These are phyloP conservation scores for Botrytis sinoallii DNA, from an alignment of 2,329 filamentous ascomycete genomes.

Conservation along the genomic window DNA sequence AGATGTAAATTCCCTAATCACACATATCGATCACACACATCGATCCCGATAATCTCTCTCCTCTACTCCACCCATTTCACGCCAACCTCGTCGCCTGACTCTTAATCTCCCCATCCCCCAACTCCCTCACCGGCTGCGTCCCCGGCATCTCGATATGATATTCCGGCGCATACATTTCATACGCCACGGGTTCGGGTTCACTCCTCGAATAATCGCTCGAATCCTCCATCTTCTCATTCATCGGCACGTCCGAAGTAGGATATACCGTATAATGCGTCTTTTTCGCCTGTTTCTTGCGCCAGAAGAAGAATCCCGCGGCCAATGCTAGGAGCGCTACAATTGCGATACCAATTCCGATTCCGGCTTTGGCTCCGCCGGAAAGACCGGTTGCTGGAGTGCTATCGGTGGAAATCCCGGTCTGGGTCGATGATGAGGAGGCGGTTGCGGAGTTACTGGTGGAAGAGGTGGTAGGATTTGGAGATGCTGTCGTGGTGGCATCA, in stretches of 20 bases:
- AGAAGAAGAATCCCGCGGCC: neutral
- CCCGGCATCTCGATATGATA: neutral
- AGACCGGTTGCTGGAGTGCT: neutral
- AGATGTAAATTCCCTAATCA: neutral
- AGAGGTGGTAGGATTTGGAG: neutral
- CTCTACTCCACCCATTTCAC: neutral
- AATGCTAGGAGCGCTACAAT: neutral
- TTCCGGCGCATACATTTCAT: conserved; percentile 15
- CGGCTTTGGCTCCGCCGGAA: conserved; percentile 4
- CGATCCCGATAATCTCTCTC: neutral
- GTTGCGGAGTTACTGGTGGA: neutral
- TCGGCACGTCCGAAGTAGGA: neutral
- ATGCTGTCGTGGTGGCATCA: neutral
- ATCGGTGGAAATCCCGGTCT: neutral
- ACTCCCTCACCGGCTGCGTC: neutral
- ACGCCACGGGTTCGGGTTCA: neutral
- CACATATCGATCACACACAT: too few relatives aligned
- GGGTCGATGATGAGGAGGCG: neutral
- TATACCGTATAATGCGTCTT: neutral
- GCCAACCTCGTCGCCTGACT: neutral
- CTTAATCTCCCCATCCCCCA: neutral
- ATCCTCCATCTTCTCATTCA: neutral
- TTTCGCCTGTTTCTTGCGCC: conserved; percentile 1
- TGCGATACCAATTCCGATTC: neutral
- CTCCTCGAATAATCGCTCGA: neutral